Conservation (phyloP, 2,329 filamentous ascomycete genomes). For the Colletotrichum limetticola region DNA sequence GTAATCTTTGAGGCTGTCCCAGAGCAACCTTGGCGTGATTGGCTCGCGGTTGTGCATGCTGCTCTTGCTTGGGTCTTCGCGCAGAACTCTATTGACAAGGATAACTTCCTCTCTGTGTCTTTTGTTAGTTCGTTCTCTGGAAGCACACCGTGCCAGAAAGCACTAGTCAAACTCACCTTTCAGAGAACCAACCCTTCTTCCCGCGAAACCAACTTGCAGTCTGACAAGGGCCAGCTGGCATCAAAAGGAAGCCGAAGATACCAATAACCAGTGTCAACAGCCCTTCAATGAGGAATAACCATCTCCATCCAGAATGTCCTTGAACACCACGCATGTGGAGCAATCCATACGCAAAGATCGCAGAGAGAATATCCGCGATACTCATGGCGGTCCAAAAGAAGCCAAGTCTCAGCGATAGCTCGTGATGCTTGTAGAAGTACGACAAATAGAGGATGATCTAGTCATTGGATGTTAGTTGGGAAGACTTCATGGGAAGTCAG, state of each 20-base stretch:
- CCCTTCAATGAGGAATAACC: conserved; percentile 65
- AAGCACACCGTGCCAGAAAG: not conserved
- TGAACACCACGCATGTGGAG: conserved; percentile 52
- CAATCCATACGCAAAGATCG: conserved; percentile 51
- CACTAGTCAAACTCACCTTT: conserved; percentile 45
- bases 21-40: conserved; percentile 60
- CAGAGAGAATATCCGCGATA: conserved; percentile 51
- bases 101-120: conserved; percentile 63
- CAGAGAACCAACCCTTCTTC: conserved; percentile 68
- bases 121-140: not conserved
- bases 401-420: conserved; percentile 51
- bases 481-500: not conserved
- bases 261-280: conserved; percentile 59
- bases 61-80: conserved; percentile 70
- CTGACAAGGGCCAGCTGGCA: conserved; percentile 63
- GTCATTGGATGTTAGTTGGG: not conserved
- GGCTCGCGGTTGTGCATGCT: conserved; percentile 71
- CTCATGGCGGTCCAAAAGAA: conserved; percentile 56
- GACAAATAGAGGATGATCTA: conserved; percentile 54
- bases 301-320: conserved; percentile 54
- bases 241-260: conserved; percentile 62
- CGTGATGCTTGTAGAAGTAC: conserved; percentile 55
- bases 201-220: conserved; percentile 65
- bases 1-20: conserved; percentile 64
- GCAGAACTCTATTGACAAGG: conserved; percentile 67